A percentile compares a stretch with the other conserved stretches of the same genome.
Conservation (phyloP, 768 basidiomycete genomes). For the Suillus decipiens region DNA sequence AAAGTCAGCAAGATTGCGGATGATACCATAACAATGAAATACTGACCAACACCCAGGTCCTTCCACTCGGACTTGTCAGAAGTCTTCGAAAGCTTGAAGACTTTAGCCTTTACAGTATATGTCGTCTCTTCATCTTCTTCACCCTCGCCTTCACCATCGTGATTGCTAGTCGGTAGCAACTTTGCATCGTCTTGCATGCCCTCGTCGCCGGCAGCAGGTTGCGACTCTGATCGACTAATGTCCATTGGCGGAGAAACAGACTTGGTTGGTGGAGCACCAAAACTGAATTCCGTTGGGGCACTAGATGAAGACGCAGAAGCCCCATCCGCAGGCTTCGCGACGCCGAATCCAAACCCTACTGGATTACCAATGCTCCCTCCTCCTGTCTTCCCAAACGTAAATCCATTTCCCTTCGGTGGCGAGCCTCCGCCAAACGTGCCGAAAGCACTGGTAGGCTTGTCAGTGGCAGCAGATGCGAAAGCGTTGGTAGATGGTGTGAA, state of each 20-base stretch:
- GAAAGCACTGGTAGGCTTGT: slow-evolving; percentile 30
- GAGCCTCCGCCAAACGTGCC: slow-evolving; percentile 26
- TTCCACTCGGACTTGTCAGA: slow-evolving; percentile 55
- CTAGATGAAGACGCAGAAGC: slow-evolving; percentile 16
- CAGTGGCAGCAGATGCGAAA: slow-evolving; percentile 24
- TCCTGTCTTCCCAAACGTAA: slow-evolving; percentile 32
- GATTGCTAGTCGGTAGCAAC: slow-evolving; percentile 31
- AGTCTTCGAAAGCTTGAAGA: slow-evolving; percentile 58
- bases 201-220: slow-evolving; percentile 35
- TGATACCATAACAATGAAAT: not conserved
- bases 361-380: slow-evolving; percentile 61
- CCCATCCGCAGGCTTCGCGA: slow-evolving; percentile 21
- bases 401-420: slow-evolving; percentile 24
- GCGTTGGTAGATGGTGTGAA: slow-evolving; percentile 15
- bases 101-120: slow-evolving; percentile 60
- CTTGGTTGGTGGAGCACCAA: slow-evolving; percentile 26
- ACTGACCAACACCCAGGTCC: slow-evolving; percentile 68
- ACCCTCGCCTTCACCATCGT: slow-evolving; percentile 76
- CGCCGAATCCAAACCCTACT: slow-evolving; percentile 55
- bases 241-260: slow-evolving; percentile 27
- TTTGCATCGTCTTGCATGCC: slow-evolving; percentile 17
- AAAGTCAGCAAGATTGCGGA: not conserved
- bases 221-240: slow-evolving; percentile 29
- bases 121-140: slow-evolving; percentile 79
- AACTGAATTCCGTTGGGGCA: slow-evolving; percentile 24